Evolutionary conservation across 345 rosid genomes (phyloP).

Genomic region (Moricandia arvensis): DNA sequence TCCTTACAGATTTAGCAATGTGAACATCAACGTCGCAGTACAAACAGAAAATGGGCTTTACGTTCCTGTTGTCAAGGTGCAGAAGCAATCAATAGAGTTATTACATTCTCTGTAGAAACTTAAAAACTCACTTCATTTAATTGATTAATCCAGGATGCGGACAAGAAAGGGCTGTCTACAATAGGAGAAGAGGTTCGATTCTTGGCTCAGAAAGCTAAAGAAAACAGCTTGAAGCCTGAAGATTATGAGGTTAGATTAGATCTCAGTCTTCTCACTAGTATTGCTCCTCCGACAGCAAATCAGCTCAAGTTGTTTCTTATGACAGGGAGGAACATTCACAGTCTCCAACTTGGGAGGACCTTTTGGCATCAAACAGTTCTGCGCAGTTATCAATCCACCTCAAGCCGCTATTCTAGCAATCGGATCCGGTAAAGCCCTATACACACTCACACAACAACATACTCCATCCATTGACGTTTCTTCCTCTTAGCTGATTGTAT

Average conservation of each 20-base stretch:
- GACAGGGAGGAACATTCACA: conserved; percentile 95
- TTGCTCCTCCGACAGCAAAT: background rate
- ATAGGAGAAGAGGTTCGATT: conserved; percentile 76
- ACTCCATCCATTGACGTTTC: background rate
- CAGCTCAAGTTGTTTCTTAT: conserved; percentile 1
- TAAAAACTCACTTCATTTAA: background rate
- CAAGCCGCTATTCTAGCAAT: conserved; percentile 94
- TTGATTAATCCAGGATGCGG: conserved; percentile 67
- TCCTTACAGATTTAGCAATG: conserved; percentile 64
- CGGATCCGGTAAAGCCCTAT: conserved; percentile 63
- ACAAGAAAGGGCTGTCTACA: conserved; percentile 85
- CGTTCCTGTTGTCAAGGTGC: conserved; percentile 90
- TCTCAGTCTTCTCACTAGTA: background rate
- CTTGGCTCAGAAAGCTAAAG: conserved; percentile 90
- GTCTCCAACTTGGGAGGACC: conserved; percentile 98
- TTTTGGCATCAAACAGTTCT: conserved; percentile 90
- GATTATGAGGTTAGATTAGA: conserved; percentile 73
- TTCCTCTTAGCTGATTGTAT: background rate
- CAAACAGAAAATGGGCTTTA: conserved; percentile 96
- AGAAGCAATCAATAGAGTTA: background rate
- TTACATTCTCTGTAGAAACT: conserved; percentile 2
- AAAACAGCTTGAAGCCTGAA: conserved; percentile 86
- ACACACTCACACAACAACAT: background rate
- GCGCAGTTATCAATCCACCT: conserved; percentile 95
- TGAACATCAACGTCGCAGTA: conserved; percentile 88